phyloP scores from a whole-genome alignment of 1,139 yeast species.

The Petasospora fabianii region DNA sequence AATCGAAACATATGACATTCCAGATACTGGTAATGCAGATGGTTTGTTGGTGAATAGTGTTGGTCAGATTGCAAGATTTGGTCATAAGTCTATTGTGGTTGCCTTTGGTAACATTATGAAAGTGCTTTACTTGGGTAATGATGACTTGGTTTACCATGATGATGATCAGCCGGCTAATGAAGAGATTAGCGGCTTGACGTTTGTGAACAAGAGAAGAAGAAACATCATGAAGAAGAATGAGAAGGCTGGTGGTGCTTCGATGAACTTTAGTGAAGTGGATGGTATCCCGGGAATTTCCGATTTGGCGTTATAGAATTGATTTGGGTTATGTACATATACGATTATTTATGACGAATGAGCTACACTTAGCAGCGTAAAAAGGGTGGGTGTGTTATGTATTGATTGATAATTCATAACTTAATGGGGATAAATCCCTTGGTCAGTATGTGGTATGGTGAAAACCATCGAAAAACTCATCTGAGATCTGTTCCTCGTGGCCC shows the following conservation, averaged over 20 bases:
- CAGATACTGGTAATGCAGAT: slow-evolving; percentile 39
- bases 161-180: slow-evolving; percentile 30
- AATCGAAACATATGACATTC: slow-evolving; percentile 57
- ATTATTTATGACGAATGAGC: too few relatives aligned
- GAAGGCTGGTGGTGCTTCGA: slow-evolving; percentile 10
- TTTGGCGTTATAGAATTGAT: slow-evolving; percentile 4
- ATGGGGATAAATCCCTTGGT: too few relatives aligned
- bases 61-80: slow-evolving; percentile 61
- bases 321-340: too few relatives aligned
- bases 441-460: too few relatives aligned
- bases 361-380: too few relatives aligned
- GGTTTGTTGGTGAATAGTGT: slow-evolving; percentile 45
- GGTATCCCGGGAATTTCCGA: slow-evolving; percentile 23
- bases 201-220: slow-evolving; percentile 34
- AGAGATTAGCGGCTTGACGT: slow-evolving; percentile 32
- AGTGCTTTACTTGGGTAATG: slow-evolving; percentile 69
- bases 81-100: slow-evolving; percentile 72
- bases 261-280: slow-evolving; percentile 23
- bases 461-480: too few relatives aligned
- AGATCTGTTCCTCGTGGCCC: slow-evolving; percentile 80
- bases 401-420: too few relatives aligned
- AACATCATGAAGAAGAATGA: slow-evolving; percentile 16
- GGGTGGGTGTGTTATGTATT: too few relatives aligned
- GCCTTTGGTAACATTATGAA: slow-evolving; percentile 71
- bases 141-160: slow-evolving; percentile 40